Base-by-base conservation (phyloP, 768 basidiomycete species). In the Pholiota molesta region DNA sequence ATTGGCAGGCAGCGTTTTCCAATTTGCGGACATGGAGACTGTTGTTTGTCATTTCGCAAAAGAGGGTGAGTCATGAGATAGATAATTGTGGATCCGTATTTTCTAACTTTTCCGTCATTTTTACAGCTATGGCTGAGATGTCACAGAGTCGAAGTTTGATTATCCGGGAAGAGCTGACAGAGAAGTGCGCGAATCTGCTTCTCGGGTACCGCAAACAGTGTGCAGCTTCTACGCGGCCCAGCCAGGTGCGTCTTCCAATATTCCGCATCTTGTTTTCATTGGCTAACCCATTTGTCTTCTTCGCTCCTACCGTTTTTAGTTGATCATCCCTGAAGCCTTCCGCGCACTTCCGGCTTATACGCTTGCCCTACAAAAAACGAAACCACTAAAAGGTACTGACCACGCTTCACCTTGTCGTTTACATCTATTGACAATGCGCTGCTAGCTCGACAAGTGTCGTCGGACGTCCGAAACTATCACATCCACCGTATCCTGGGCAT, bases 241-340 rank as follows among this genome's bases (percentile, higher is more conserved):
- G 91, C 5, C 97, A 98, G 80, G 97, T 95, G 64, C 66, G 81
- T 67, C 63, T 47, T 66, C 19, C n/a, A 58, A 26, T 66, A 94
- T 21, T 21, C 44, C 11, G 21, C 21, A n/a, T 47, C 39, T 16
- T 2, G 29, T 21, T 1, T 55, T 47, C 31, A 8, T 44, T 16
- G 14, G 19, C 39, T 35, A 42, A 10, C 3, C 40, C 40, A 2
- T 17, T 52, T 29, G 31, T 37, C 28, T 19, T 17, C 29, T 11
- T 11, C 35, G 2, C 35, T 13, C 35, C 35, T 37, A 3, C 35
- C 35, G 19, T 59, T 28, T 40, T 54, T 67, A 99, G 97, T 76
- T 99, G 63, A 91, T 99, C 63, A 86, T 99, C 26, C 97, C 97
- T 6, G 97, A 99, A 75, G 89, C 91, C 0, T 95, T 95, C 81